These are phyloP conservation scores for Suhomyces ambrosiae DNA, from an alignment of 1,139 yeast species.

Conservation along the genomic window DNA sequence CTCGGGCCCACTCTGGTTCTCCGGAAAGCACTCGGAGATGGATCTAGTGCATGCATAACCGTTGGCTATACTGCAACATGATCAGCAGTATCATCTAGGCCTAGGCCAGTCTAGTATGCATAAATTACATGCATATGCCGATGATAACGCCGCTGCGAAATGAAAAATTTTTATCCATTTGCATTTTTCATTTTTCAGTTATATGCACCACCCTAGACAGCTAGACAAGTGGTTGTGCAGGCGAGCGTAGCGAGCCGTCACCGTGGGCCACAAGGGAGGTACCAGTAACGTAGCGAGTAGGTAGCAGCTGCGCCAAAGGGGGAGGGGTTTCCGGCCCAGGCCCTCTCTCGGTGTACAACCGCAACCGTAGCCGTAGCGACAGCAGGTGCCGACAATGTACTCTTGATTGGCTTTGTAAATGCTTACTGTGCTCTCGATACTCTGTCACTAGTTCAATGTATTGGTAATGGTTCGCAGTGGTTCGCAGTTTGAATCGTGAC, in stretches of 20 bases:
- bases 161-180: slow-evolving; percentile 1
- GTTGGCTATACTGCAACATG: background rate
- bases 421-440: background rate
- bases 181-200: background rate
- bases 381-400: too few species aligned
- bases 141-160: background rate
- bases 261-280: too few species aligned
- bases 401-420: too few species aligned
- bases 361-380: too few species aligned
- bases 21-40: background rate
- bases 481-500: too few species aligned
- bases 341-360: too few species aligned
- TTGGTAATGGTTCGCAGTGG: too few species aligned
- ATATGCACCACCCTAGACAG: background rate
- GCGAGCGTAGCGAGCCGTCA: too few species aligned
- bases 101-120: background rate
- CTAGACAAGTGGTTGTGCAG: too few species aligned
- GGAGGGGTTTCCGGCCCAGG: too few species aligned
- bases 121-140: slow-evolving; percentile 5
- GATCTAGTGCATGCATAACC: background rate
- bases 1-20: too few species aligned
- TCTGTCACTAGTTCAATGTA: background rate
- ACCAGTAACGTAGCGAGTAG: background rate
- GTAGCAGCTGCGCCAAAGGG: too few species aligned
- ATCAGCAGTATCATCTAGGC: background rate